phyloP scores from a whole-genome alignment of 2,329 filamentous ascomycete species.

The Thelonectria rubi region DNA sequence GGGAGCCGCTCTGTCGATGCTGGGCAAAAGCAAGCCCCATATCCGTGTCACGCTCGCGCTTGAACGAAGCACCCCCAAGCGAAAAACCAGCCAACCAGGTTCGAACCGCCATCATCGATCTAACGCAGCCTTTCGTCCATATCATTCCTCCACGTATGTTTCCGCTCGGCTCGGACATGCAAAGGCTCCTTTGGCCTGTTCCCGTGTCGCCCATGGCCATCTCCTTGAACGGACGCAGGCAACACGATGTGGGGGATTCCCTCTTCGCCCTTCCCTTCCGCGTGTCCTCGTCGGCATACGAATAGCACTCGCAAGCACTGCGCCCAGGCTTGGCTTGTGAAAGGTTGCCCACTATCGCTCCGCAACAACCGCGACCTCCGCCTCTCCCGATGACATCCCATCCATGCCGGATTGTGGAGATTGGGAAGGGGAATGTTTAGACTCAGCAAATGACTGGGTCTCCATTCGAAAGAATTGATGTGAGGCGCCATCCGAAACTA shows the following conservation, averaged over 20 bases:
- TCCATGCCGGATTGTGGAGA: slow-evolving; percentile 25
- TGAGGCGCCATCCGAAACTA: slow-evolving; percentile 28
- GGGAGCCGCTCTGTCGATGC: slow-evolving; percentile 15
- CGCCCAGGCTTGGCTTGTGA: slow-evolving; percentile 16
- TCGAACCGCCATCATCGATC: slow-evolving; percentile 7
- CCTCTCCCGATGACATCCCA: slow-evolving; percentile 25
- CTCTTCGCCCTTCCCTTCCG: not conserved
- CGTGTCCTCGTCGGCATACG: not conserved
- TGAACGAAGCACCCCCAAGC: slow-evolving; percentile 11
- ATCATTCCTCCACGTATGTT: slow-evolving; percentile 5
- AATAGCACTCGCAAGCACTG: slow-evolving; percentile 8
- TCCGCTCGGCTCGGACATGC: slow-evolving; percentile 12
- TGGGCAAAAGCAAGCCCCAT: slow-evolving; percentile 12
- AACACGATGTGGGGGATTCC: not conserved
- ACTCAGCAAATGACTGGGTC: slow-evolving; percentile 21
- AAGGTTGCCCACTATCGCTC: slow-evolving; percentile 10
- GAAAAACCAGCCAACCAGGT: slow-evolving; percentile 20
- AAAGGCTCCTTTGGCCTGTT: slow-evolving; percentile 3
- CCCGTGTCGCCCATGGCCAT: slow-evolving; percentile 1
- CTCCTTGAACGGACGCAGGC: slow-evolving; percentile 12
- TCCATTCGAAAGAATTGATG: slow-evolving; percentile 29
- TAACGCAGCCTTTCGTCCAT: slow-evolving; percentile 4
- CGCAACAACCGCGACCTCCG: slow-evolving; percentile 22
- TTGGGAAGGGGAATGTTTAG: slow-evolving; percentile 23
- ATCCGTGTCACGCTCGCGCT: slow-evolving; percentile 7